Evolutionary conservation across 192 early-diverging fungal species (phyloP).

Genomic region (Radiomyces spectabilis): DNA sequence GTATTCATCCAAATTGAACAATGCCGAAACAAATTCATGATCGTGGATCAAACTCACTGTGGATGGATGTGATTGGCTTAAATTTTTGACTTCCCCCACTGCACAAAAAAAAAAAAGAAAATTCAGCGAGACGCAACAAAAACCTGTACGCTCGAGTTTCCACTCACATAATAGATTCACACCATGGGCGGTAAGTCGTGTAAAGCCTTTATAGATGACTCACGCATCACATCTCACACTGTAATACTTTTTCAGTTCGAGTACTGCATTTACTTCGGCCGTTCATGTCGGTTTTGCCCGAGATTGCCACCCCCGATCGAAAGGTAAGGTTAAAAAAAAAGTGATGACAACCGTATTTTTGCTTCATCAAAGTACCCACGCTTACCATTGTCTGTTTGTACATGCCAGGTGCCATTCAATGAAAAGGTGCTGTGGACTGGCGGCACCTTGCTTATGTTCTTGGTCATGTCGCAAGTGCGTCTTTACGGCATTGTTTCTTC

Average conservation of each 20-base stretch:
- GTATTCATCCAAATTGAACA: too few species aligned
- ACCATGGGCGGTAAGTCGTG: not conserved
- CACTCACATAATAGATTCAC: too few species aligned
- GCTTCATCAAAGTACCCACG: not conserved
- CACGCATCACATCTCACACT: not conserved
- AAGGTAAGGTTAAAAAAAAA: constrained; percentile 58
- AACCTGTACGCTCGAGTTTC: too few species aligned
- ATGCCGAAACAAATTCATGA: too few species aligned
- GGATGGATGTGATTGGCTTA: too few species aligned
- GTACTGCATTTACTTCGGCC: constrained; percentile 94
- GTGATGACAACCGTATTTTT: not conserved
- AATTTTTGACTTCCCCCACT: too few species aligned
- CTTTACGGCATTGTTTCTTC: constrained; percentile 99
- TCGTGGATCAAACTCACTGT: too few species aligned
- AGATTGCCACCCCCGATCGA: constrained; percentile 94
- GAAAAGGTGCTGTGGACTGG: constrained; percentile 99
- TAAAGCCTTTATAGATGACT: not conserved
- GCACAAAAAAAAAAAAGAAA: too few species aligned
- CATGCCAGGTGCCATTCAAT: constrained; percentile 87
- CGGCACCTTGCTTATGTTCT: constrained; percentile 98
- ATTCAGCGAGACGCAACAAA: too few species aligned
- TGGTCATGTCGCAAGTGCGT: constrained; percentile 99
- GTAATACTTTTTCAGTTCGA: constrained; percentile 57
- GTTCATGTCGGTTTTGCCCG: constrained; percentile 96
- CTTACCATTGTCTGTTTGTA: not conserved